Base-by-base conservation (phyloP, 208 protist species). In the Leishmania arabica region DNA sequence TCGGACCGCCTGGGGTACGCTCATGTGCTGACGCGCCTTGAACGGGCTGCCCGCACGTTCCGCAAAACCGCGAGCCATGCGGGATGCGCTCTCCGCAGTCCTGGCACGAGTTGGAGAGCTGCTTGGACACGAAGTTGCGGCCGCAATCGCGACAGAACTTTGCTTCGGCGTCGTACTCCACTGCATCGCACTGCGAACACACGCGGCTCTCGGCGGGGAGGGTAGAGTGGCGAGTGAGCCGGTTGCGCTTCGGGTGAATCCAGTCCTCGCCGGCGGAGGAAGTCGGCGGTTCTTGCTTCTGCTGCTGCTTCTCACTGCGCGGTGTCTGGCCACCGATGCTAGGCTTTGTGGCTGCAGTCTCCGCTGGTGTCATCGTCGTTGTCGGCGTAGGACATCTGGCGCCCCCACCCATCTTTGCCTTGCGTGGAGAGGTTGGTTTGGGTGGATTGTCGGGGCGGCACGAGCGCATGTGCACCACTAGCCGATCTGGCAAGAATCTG, bases 121-220 rank as follows among this genome's bases (percentile, higher is more conserved):
- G 84, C 70, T 88, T 84, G 2, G 86, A 82, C 42, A 78, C 80
- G 21, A 87, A 69, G 34, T 37, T 49, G 49, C 70, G 74, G 1
- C 95, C 95, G 84, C 95, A 97, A 66, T 95, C 93, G 40, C 92
- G 90, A 79, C 95, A 97, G 69, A 93, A 97, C 79, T 95, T 95
- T 54, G 95, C 93, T 24, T 75, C 83, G 3, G 66, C 34, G 82
- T 97, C 93, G 87, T 97, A 92, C 84, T 98, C 93, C 5, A 97
- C 89, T 19, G 82, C 87, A 13, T 51, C 34, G 85, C 95, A 98
- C 49, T 89, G 83, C 15, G 81, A 68, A 77, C 95, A 97, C 15
- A 65, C 66, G 15, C 90, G 84, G 3, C 92, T 91, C 27, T 81
- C 78, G n/a, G 82, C 65, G 45, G 86, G 70, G 13, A 83, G 75